Conservation (phyloP, 495 filamentous ascomycete genomes). For the Lophiostoma macrostomum region DNA sequence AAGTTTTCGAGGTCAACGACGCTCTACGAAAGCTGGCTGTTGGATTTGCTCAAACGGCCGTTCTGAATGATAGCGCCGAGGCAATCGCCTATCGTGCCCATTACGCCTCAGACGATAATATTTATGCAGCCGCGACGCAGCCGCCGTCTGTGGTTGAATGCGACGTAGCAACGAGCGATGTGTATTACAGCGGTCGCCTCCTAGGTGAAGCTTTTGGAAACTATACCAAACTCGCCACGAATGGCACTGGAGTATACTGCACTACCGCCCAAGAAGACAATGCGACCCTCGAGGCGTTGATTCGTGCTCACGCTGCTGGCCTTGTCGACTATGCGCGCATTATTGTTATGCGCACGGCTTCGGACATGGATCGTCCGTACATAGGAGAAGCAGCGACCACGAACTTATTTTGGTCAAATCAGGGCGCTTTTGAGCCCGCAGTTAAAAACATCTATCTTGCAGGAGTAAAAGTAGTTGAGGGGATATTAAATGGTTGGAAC, state of each 20-base stretch:
- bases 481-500: conserved; percentile 62
- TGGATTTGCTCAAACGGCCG: no score
- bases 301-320: conserved; percentile 54
- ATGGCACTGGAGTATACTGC: conserved; percentile 67
- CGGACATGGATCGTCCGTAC: conserved; percentile 69
- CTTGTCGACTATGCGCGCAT: conserved; percentile 65
- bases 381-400: conserved; percentile 51
- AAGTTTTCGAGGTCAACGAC: conserved; percentile 71
- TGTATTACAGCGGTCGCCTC: conserved; percentile 64
- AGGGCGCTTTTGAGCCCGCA: conserved; percentile 56
- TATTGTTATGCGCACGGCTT: conserved; percentile 71
- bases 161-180: conserved; percentile 67
- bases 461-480: conserved; percentile 63
- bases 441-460: conserved; percentile 66
- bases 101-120: conserved; percentile 40
- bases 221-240: conserved; percentile 61
- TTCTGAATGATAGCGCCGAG: conserved; percentile 52
- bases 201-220: conserved; percentile 64
- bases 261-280: conserved; percentile 74
- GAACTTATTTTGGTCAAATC: conserved; percentile 57
- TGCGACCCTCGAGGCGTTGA: conserved; percentile 63
- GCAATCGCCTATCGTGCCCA: conserved; percentile 58
- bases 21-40: conserved; percentile 57
- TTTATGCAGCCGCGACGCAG: conserved; percentile 52
- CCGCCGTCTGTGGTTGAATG: conserved; percentile 60